These are phyloP conservation scores for Solioccasus polychromus DNA, from an alignment of 768 basidiomycete genomes.

Conservation along the genomic window DNA sequence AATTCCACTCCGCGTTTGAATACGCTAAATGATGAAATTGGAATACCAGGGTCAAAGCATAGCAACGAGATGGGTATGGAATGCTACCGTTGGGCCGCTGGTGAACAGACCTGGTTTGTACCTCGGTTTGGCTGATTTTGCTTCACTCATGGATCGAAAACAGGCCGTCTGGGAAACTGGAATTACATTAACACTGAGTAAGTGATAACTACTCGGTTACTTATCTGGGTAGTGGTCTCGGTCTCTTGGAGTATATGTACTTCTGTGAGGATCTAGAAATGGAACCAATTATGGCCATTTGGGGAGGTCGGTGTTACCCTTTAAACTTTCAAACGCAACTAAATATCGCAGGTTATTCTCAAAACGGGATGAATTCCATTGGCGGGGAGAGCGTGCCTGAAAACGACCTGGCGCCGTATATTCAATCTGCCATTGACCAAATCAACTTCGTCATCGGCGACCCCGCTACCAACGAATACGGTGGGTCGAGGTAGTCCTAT, in stretches of 20 bases:
- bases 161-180: slow-evolving; percentile 57
- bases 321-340: neutral
- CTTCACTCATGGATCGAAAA: neutral
- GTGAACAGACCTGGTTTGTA: slow-evolving; percentile 40
- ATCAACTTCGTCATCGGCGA: slow-evolving; percentile 62
- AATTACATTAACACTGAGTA: slow-evolving; percentile 58
- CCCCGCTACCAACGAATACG: slow-evolving; percentile 37
- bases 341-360: slow-evolving; percentile 42
- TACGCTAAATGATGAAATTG: slow-evolving; percentile 4
- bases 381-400: slow-evolving; percentile 45
- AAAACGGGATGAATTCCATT: too few species aligned
- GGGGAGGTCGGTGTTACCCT: slow-evolving; percentile 38
- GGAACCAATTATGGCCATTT: slow-evolving; percentile 60
- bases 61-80: slow-evolving; percentile 61
- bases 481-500: slow-evolving; percentile 17
- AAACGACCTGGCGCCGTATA: slow-evolving; percentile 43
- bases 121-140: neutral
- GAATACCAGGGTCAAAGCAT: slow-evolving; percentile 46
- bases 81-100: slow-evolving; percentile 54
- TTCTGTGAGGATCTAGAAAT: slow-evolving; percentile 54
- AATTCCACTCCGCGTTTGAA: neutral
- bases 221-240: slow-evolving; percentile 42
- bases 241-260: slow-evolving; percentile 51
- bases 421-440: slow-evolving; percentile 56
- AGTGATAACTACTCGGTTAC: slow-evolving; percentile 7